Percentiles rank a stretch among this genome's conserved stretches.
Conservation (phyloP, 495 filamentous ascomycete species). For the Aspergillus baeticus region DNA sequence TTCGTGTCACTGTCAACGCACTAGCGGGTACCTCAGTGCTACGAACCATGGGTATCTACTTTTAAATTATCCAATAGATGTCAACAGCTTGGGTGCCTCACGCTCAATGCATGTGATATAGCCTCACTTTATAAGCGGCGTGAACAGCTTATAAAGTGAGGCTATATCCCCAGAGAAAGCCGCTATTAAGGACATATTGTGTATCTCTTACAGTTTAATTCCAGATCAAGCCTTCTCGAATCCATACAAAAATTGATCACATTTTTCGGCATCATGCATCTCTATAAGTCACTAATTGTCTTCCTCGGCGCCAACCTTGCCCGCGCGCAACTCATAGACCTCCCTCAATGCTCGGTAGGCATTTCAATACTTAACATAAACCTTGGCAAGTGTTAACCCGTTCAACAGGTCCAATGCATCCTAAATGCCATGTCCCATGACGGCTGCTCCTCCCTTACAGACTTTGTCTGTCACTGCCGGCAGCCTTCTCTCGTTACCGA, state of each 20-base stretch:
- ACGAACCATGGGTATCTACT: neutral
- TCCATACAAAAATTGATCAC: neutral
- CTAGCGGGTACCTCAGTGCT: neutral
- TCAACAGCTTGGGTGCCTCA: neutral
- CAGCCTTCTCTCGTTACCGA: slow-evolving; percentile 37
- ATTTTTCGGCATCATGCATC: slow-evolving; percentile 34
- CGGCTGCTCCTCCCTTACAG: slow-evolving; percentile 42
- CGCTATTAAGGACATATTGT: neutral
- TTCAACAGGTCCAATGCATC: slow-evolving; percentile 42
- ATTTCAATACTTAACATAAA: neutral
- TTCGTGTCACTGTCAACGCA: slow-evolving; percentile 1
- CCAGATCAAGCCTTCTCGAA: neutral
- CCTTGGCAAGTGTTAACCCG: neutral
- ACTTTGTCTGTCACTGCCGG: slow-evolving; percentile 54
- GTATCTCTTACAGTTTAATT: neutral
- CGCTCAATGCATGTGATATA: neutral
- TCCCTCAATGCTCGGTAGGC: slow-evolving; percentile 47
- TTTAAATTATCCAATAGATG: neutral
- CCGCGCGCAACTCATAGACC: slow-evolving; percentile 38
- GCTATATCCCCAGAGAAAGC: neutral
- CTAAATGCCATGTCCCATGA: slow-evolving; percentile 36
- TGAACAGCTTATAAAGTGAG: slow-evolving; percentile 1
- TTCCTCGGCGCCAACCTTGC: slow-evolving; percentile 38
- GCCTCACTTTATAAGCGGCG: too few relatives aligned
- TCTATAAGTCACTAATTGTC: slow-evolving; percentile 32